Evolutionary conservation across 306 rosid species (phyloP).

Genomic region (Cucumis melo): DNA sequence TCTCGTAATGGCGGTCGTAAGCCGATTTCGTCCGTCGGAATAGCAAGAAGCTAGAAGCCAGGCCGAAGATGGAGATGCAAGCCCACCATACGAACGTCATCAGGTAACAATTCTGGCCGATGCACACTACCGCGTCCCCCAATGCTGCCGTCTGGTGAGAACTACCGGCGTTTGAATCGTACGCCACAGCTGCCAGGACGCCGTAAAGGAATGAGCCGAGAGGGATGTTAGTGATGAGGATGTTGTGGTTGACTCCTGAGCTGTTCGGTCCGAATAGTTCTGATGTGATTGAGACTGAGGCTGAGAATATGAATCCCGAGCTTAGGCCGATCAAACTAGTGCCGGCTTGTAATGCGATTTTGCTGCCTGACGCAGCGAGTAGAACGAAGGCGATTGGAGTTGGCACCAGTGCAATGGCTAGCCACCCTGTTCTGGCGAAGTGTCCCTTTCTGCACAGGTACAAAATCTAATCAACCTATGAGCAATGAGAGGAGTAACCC

Average conservation of each 20-base stretch:
- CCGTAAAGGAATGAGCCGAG: constrained; percentile 83
- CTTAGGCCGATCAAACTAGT: constrained; percentile 76
- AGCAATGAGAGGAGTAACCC: no score
- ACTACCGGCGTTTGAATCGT: constrained; percentile 38
- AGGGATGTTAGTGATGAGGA: constrained; percentile 81
- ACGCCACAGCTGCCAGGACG: constrained; percentile 53
- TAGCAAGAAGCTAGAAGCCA: constrained; percentile 44
- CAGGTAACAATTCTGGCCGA: constrained; percentile 54
- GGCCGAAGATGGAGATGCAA: constrained; percentile 43
- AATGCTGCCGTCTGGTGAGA: neutral
- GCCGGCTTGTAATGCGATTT: constrained; percentile 35
- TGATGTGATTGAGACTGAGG: constrained; percentile 81
- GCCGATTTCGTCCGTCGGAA: constrained; percentile 50
- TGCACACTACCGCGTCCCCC: constrained; percentile 37
- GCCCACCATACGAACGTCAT: constrained; percentile 76
- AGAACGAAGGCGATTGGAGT: constrained; percentile 74
- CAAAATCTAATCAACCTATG: constrained; percentile 37
- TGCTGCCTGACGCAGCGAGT: constrained; percentile 54
- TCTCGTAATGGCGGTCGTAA: constrained; percentile 31
- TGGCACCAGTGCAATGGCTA: constrained; percentile 63
- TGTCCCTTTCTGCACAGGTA: constrained; percentile 62
- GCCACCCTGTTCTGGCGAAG: constrained; percentile 95
- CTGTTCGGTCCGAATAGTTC: constrained; percentile 85
- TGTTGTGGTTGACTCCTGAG: constrained; percentile 79
- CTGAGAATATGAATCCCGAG: constrained; percentile 87